Evolutionary conservation across 164 flowering plant species (phyloP).

Genomic region (Tinospora cordifolia): DNA sequence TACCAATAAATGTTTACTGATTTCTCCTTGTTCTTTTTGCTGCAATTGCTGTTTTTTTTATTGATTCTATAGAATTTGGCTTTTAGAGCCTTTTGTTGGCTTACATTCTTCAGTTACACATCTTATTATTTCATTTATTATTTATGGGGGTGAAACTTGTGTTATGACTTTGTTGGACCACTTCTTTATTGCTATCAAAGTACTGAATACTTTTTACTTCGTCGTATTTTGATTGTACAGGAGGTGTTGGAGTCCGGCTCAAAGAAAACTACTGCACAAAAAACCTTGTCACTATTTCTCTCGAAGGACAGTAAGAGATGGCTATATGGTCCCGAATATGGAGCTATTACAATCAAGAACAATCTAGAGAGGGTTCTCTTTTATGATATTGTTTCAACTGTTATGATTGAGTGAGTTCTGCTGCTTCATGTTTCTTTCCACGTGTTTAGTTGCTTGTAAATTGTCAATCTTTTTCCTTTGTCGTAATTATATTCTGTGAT

Average conservation of each 20-base stretch:
- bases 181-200: neutral
- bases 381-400: constrained; percentile 54
- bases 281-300: constrained; percentile 56
- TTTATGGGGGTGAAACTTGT: neutral
- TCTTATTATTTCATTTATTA: too few species aligned
- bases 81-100: neutral
- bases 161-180: neutral
- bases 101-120: too few species aligned
- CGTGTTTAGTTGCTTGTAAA: neutral
- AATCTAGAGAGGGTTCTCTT: constrained; percentile 61
- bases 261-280: constrained; percentile 29
- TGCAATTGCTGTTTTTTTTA: neutral
- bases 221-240: constrained; percentile 33
- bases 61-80: neutral
- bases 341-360: constrained; percentile 62
- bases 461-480: neutral
- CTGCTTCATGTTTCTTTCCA: constrained; percentile 1
- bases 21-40: neutral
- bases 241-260: constrained; percentile 59
- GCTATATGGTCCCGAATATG: constrained; percentile 70
- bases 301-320: constrained; percentile 51
- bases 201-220: constrained; percentile 3
- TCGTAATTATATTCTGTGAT: constrained; percentile 13
- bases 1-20: too few species aligned
- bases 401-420: constrained; percentile 47